Evolutionary conservation across 805 yeast species (phyloP).

Genomic region (Barnettozyma salicaria): DNA sequence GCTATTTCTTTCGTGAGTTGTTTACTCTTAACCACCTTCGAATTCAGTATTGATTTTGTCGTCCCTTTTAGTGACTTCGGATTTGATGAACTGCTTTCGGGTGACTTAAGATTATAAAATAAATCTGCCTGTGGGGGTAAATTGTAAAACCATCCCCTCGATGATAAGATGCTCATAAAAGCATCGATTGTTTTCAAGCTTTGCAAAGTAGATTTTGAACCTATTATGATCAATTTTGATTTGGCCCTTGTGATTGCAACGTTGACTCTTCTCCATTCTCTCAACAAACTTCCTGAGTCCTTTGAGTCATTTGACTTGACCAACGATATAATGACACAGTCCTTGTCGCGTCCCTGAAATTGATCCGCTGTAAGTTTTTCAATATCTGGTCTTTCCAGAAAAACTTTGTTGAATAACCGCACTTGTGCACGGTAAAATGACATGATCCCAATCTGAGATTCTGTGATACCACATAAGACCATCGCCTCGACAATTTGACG

Average conservation of each 20-base stretch:
- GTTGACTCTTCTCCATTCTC: conserved; percentile 88
- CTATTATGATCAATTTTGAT: conserved; percentile 76
- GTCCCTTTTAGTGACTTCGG: not conserved
- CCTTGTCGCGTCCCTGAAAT: conserved; percentile 94
- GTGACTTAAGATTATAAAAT: conserved; percentile 7
- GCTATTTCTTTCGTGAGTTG: conserved; percentile 18
- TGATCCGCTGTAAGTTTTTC: conserved; percentile 92
- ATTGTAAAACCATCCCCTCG: conserved; percentile 58
- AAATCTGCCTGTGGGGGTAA: conserved; percentile 36
- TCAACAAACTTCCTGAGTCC: conserved; percentile 69
- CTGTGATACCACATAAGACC: conserved; percentile 51
- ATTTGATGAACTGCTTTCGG: conserved; percentile 2
- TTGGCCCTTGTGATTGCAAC: conserved; percentile 92
- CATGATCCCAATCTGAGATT: conserved; percentile 72
- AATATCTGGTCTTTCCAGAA: conserved; percentile 35
- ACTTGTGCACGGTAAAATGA: conserved; percentile 84
- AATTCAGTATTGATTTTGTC: conserved; percentile 7
- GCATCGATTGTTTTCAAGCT: conserved; percentile 46
- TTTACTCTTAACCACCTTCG: conserved; percentile 15
- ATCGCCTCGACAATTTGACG: conserved; percentile 56
- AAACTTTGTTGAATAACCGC: conserved; percentile 34
- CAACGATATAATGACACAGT: conserved; percentile 81
- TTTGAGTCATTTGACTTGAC: conserved; percentile 71
- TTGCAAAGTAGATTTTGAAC: conserved; percentile 61
- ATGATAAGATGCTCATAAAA: conserved; percentile 52